These are phyloP conservation scores for Hyaloscypha bicolor DNA, from an alignment of 495 filamentous ascomycete genomes.

Conservation along the genomic window DNA sequence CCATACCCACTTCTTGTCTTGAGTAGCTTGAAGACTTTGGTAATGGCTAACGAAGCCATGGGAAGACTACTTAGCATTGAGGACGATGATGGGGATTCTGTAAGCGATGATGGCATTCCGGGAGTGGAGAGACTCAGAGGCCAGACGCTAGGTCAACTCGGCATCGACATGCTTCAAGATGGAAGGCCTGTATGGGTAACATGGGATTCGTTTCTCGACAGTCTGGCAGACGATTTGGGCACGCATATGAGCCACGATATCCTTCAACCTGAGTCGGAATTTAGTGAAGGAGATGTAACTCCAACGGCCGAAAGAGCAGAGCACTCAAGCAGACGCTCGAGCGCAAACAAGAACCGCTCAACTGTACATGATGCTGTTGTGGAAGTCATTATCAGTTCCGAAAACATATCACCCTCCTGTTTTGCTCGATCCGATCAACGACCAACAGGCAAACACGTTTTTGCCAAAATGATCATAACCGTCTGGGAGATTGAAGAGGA, in stretches of 20 bases:
- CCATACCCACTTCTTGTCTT: conserved; percentile 68
- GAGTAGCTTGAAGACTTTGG: conserved; percentile 61
- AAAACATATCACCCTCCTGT: conserved; percentile 24
- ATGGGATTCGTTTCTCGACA: conserved; percentile 58
- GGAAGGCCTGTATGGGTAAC: conserved; percentile 54
- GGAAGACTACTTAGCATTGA: conserved; percentile 53
- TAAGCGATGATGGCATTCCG: conserved; percentile 38
- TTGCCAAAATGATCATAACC: conserved; percentile 68
- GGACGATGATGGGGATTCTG: conserved; percentile 31
- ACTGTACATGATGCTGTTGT: conserved; percentile 52
- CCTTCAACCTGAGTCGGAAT: neutral
- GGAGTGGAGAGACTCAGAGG: conserved; percentile 50
- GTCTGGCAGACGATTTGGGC: conserved; percentile 49
- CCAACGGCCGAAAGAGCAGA: conserved; percentile 22
- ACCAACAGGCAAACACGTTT: conserved; percentile 15
- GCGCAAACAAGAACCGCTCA: conserved; percentile 20
- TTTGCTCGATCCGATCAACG: conserved; percentile 8
- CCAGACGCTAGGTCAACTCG: conserved; percentile 59
- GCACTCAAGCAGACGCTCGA: conserved; percentile 5
- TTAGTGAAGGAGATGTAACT: conserved; percentile 17
- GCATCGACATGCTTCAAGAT: conserved; percentile 63
- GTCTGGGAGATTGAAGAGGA: conserved; percentile 61
- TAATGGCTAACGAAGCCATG: conserved; percentile 74
- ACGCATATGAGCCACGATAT: conserved; percentile 12
- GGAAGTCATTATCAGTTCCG: conserved; percentile 56